Evolutionary conservation across 2,329 filamentous ascomycete genomes (phyloP), one percentile per base, ranked within the genome.

Genomic region (Mycosphaerella arachidis): DNA sequence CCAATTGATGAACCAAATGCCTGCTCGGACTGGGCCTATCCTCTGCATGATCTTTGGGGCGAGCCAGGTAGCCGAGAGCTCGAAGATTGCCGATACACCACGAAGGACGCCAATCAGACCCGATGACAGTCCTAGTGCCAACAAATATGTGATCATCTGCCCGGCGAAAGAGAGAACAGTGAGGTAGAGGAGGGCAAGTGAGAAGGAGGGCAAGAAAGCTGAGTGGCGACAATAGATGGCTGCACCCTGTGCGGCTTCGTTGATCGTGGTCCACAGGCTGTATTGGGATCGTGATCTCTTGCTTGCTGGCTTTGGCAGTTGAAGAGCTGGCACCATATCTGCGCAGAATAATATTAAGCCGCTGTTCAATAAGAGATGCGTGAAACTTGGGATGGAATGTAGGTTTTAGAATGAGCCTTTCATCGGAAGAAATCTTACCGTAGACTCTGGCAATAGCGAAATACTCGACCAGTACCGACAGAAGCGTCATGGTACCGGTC

Each of bases 1-100:
- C 83, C 86, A 89, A 57, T 82, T 86, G 9, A 87, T 70, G 63
- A 84, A 85, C 89, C 89, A 92, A 3, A 91, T 78, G 0, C 88
- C 89, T 0, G 82, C 80, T n/a, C 89, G 77, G 7, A 90, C 77
- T 0, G 78, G 69, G 24, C 78, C 78, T 6, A 81, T 79, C 3
- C 68, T 71, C 2, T 66, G 66, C 78, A 85, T 86, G 13, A 87
- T 69, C 57, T 75, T 73, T 0, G 86, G 86, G 0, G 81, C 84
- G 0, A 81, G 69, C 78, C 83, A 86, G 0, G 86, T 89, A 0
- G 86, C 85, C 7, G 76, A 75, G 2, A 89, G 73, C 69, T 89
- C 86, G 53, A 85, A 79, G 2, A 79, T 58, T 0, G 82, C 81
- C 31, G 82, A 81, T 4, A 79, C 63, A 0, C 81, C 81, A 4